Percentiles rank a stretch among this genome's conserved stretches.
Evolutionary conservation across 148 eudicot genomes (phyloP).

Genomic region (Tetragonia tetragonoides): DNA sequence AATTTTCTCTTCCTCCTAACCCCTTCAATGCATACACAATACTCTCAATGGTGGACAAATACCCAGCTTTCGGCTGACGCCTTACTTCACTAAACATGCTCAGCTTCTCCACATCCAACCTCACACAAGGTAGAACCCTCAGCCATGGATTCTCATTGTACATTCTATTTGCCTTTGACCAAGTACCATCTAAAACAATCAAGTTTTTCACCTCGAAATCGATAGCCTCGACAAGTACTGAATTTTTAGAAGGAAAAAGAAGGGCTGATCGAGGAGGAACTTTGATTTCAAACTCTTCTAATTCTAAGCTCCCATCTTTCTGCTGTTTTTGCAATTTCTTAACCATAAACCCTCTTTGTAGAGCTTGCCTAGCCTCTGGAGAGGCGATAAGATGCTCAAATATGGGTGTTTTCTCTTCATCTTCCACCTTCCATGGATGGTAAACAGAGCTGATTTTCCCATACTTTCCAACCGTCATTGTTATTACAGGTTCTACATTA

Average conservation of each 20-base stretch:
- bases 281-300: constrained; percentile 54
- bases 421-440: constrained; percentile 16
- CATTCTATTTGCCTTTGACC: constrained; percentile 83
- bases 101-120: constrained; percentile 56
- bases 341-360: constrained; percentile 56
- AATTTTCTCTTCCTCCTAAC: constrained; percentile 40
- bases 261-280: constrained; percentile 69
- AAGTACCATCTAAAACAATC: constrained; percentile 90
- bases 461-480: constrained; percentile 45
- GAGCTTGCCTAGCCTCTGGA: constrained; percentile 14
- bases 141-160: constrained; percentile 91
- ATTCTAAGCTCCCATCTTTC: constrained; percentile 31
- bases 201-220: constrained; percentile 67
- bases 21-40: constrained; percentile 70
- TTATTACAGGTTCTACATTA: constrained; percentile 26
- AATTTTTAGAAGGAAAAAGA: constrained; percentile 61
- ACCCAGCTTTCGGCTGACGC: constrained; percentile 69
- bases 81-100: constrained; percentile 84
- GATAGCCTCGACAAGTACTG: constrained; percentile 43
- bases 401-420: constrained; percentile 9
- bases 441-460: constrained; percentile 41
- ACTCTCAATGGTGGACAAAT: constrained; percentile 84
- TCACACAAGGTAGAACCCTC: constrained; percentile 66
- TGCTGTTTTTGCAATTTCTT: constrained; percentile 47
- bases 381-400: constrained; percentile 38